Conservation (phyloP, 768 basidiomycete species). For the Auricularia cornea region DNA sequence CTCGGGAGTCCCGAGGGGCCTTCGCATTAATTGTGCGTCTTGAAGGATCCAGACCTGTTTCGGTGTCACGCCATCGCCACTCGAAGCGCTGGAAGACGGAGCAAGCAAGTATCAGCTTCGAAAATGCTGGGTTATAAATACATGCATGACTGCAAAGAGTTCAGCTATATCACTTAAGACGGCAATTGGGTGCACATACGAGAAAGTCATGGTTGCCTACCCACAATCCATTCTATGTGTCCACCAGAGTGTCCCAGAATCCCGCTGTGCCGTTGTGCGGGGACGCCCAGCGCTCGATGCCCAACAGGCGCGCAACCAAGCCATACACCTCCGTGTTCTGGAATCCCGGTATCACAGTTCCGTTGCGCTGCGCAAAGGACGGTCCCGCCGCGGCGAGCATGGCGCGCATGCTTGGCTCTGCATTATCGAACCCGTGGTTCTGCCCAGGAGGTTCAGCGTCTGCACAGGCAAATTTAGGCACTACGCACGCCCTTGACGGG, state of each 20-base stretch:
- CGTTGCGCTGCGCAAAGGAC: conserved; percentile 45
- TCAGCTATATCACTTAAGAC: no score
- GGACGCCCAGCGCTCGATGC: conserved; percentile 47
- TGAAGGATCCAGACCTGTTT: no score
- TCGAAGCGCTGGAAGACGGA: no score
- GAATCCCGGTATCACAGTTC: conserved; percentile 74
- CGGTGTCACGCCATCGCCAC: no score
- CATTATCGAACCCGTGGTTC: conserved; percentile 90
- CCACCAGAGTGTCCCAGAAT: conserved; percentile 60
- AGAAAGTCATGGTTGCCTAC: no score
- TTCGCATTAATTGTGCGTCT: no score
- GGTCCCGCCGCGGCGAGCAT: conserved; percentile 92
- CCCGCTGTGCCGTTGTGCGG: conserved; percentile 67
- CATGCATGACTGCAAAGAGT: no score
- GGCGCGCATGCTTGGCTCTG: conserved; percentile 69
- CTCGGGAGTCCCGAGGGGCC: no score
- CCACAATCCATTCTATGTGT: neutral
- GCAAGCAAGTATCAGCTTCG: no score
- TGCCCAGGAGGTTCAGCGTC: conserved; percentile 18
- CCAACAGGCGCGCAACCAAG: conserved; percentile 67
- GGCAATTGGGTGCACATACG: no score
- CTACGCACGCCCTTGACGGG: neutral
- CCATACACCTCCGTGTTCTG: conserved; percentile 80
- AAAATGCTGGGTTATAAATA: no score
- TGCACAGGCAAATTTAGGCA: neutral